phyloP scores from a whole-genome alignment of 2,329 filamentous ascomycete species.

The Aspergillus sp. region DNA sequence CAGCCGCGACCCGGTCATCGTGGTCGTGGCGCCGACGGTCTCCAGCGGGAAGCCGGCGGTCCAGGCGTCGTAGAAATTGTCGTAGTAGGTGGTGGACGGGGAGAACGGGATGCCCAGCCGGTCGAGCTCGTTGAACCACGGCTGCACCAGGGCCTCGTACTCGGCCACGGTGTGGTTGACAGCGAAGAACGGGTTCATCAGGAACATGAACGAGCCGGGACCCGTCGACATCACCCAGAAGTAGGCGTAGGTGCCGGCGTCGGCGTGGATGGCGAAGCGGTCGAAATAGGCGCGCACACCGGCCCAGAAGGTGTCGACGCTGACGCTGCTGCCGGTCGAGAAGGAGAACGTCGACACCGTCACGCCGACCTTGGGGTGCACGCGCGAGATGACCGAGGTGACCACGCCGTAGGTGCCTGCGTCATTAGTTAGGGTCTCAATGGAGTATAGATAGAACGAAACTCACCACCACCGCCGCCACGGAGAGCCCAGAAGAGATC shows the following conservation, averaged over 20 bases:
- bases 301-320: constrained; percentile 26
- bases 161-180: constrained; percentile 26
- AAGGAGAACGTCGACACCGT: constrained; percentile 29
- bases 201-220: constrained; percentile 26
- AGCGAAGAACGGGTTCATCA: constrained; percentile 29
- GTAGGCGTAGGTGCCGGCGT: constrained; percentile 32
- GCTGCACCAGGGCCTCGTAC: constrained; percentile 24
- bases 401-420: constrained; percentile 31
- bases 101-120: constrained; percentile 21
- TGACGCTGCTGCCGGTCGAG: constrained; percentile 19
- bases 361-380: constrained; percentile 24
- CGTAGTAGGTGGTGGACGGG: constrained; percentile 25
- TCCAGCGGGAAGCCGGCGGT: constrained; percentile 26
- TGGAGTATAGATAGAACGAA: neutral
- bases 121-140: constrained; percentile 25
- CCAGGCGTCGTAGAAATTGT: constrained; percentile 29
- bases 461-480: constrained; percentile 3
- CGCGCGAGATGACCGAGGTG: constrained; percentile 25
- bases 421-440: neutral
- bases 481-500: constrained; percentile 1
- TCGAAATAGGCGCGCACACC: constrained; percentile 27
- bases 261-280: constrained; percentile 22
- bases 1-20: constrained; percentile 31
- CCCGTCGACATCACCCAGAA: constrained; percentile 27
- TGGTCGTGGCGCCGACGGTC: constrained; percentile 16